Evolutionary conservation across 306 rosid species (phyloP).

Genomic region (Vigna angularis): DNA sequence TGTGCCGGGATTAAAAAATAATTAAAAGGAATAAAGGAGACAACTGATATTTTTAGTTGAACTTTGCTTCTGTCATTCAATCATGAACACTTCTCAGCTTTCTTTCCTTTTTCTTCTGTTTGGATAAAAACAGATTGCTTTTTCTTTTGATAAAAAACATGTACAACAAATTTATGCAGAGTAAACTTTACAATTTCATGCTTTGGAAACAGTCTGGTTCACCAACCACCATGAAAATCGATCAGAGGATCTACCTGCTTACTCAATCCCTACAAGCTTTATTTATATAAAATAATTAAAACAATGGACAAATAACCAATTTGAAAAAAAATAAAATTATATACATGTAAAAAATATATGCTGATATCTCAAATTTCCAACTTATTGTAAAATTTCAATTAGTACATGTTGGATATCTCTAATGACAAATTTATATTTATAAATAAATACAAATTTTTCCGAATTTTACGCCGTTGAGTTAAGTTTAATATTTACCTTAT

Average conservation of each 20-base stretch:
- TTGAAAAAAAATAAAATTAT: too few species aligned
- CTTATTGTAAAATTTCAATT: too few species aligned
- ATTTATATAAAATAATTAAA: neutral
- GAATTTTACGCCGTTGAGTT: too few species aligned
- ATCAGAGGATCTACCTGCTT: neutral
- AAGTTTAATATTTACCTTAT: too few species aligned
- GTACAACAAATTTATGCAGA: neutral
- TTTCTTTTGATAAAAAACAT: constrained; percentile 17
- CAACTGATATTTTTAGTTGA: constrained; percentile 8
- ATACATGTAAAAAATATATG: too few species aligned
- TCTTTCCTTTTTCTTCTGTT: constrained; percentile 14
- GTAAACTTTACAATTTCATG: constrained; percentile 22
- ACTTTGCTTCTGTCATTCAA: constrained; percentile 29
- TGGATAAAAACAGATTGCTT: constrained; percentile 17
- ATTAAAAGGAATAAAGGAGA: constrained; percentile 34
- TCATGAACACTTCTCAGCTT: neutral
- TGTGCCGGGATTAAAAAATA: neutral
- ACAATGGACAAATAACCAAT: too few species aligned
- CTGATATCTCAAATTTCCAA: too few species aligned
- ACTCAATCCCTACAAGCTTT: neutral
- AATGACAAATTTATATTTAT: too few species aligned
- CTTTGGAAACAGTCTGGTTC: neutral
- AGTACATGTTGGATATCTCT: too few species aligned
- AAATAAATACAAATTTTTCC: too few species aligned
- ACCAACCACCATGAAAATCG: constrained; percentile 24